Evolutionary conservation across 2,329 filamentous ascomycete genomes (phyloP).

Genomic region (Atkinsonella texensis): DNA sequence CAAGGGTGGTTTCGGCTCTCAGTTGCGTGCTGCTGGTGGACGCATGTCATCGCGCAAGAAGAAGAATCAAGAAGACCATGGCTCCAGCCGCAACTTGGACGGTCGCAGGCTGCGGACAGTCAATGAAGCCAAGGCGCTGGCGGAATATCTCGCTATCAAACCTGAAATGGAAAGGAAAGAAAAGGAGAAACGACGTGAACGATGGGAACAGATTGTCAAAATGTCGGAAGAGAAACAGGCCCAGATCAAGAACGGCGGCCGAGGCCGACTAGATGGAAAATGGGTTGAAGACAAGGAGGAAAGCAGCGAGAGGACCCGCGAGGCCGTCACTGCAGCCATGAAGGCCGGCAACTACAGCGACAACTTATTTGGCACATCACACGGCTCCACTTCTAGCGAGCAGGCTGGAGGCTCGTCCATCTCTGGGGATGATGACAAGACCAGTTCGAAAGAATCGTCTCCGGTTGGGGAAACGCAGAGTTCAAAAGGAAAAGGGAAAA

Average conservation of each 20-base stretch:
- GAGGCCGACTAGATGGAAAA: constrained; percentile 67
- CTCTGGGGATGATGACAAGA: constrained; percentile 26
- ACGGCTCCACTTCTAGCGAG: constrained; percentile 31
- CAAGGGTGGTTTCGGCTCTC: constrained; percentile 95
- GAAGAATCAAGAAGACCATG: constrained; percentile 73
- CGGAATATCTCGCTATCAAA: constrained; percentile 89
- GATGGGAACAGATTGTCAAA: constrained; percentile 84
- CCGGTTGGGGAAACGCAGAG: constrained; percentile 30
- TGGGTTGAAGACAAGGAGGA: constrained; percentile 96
- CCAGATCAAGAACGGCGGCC: constrained; percentile 64
- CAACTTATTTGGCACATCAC: constrained; percentile 41
- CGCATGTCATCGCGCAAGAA: constrained; percentile 97
- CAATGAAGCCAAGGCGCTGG: constrained; percentile 87
- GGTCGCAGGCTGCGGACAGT: constrained; percentile 83
- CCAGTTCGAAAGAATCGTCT: constrained; percentile 36
- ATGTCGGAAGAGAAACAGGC: constrained; percentile 72
- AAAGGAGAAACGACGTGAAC: constrained; percentile 69
- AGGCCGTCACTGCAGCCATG: constrained; percentile 61
- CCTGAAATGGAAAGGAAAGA: constrained; percentile 95
- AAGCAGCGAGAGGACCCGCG: constrained; percentile 67
- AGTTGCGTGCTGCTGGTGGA: constrained; percentile 88
- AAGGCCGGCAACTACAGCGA: constrained; percentile 51
- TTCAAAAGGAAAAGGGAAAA: constrained; percentile 24
- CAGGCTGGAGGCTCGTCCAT: constrained; percentile 15
- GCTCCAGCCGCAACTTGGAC: constrained; percentile 85